Evolutionary conservation across 164 flowering plant species (phyloP), one percentile per base, ranked within the genome.

Genomic region (Vitis cinerea): DNA sequence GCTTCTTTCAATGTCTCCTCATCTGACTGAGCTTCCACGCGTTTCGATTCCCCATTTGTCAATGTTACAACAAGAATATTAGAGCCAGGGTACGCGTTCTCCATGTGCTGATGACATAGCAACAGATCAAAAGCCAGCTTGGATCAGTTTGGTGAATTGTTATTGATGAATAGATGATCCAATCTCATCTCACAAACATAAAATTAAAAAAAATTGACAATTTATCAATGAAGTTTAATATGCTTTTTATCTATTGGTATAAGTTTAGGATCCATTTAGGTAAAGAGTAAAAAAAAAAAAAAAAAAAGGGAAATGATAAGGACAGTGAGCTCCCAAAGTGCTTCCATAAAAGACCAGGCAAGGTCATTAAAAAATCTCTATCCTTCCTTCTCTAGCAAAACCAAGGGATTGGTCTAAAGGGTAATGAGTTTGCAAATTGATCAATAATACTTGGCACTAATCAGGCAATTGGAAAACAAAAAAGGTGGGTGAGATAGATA

Each of bases 31-130:
- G 88, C 83, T 69, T 94, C 98, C 1, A 94, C 85, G 31, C 98
- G 91, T 80, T 92, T 94, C 0, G 98, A 92, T 71, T 94, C 97
- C n/a, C 78, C 98, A 69, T 94, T 92, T 0, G 98, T 94, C 79
- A 94, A 73, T 0, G 98, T 94, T 48, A 94, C 98, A 10, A 94
- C 98, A 14, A 94, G 83, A 59, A 94, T 87, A 71, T 90, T 90
- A 23, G 98, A 94, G 50, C 95, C 97, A 4, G 95, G 98, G 58
- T 84, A 94, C 4, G 97, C 98, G 61, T 89, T 92, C 78, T 94
- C 97, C 98, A 94, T 92, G 90, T 92, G 94, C 98, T 94, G 91
- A 56, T 78, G 77, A 82, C 76, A 75, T 16, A 49, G 72, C 68
- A 70, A 82, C 51, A 72, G 37, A 78, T 65, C 70, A 74, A 66